These are phyloP conservation scores for Candida ortonii DNA, from an alignment of 805 yeast genomes.

Conservation along the genomic window DNA sequence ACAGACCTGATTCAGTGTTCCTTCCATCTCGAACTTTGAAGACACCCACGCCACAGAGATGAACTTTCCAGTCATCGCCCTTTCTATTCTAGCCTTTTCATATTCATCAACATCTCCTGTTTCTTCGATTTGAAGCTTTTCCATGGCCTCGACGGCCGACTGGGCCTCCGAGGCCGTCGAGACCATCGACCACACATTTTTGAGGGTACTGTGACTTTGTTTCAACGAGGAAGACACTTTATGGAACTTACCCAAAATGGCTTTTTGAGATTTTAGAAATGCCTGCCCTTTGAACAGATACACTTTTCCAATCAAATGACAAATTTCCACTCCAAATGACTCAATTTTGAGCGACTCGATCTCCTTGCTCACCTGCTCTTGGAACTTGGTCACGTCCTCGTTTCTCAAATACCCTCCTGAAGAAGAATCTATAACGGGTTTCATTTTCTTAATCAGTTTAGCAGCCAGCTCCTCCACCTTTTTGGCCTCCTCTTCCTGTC, in stretches of 20 bases:
- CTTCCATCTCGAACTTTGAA: slow-evolving; percentile 72
- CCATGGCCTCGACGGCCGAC: slow-evolving; percentile 68
- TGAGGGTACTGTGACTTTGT: slow-evolving; percentile 70
- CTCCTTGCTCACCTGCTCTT: slow-evolving; percentile 67
- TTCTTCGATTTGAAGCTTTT: slow-evolving; percentile 49
- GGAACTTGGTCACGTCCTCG: slow-evolving; percentile 50
- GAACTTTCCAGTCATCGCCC: slow-evolving; percentile 73
- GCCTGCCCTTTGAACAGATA: slow-evolving; percentile 65
- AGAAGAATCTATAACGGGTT: slow-evolving; percentile 39
- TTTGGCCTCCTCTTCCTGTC: slow-evolving; percentile 35
- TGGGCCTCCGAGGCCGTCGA: slow-evolving; percentile 78
- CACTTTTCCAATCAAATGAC: slow-evolving; percentile 71
- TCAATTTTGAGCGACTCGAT: slow-evolving; percentile 81
- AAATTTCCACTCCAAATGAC: slow-evolving; percentile 78
- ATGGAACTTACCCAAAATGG: slow-evolving; percentile 58
- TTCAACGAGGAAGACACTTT: slow-evolving; percentile 62
- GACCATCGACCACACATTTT: slow-evolving; percentile 68
- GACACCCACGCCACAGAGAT: slow-evolving; percentile 85
- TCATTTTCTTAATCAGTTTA: slow-evolving; percentile 43
- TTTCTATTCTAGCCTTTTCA: slow-evolving; percentile 61
- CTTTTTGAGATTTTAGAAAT: slow-evolving; percentile 63
- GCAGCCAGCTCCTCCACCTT: slow-evolving; percentile 57
- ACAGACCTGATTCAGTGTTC: slow-evolving; percentile 70
- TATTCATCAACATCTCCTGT: slow-evolving; percentile 46
- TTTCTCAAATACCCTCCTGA: slow-evolving; percentile 40